Percentiles rank a stretch among this genome's conserved stretches.
Evolutionary conservation across 768 basidiomycete genomes (phyloP).

Genomic region (Hebeloma cylindrosporum): DNA sequence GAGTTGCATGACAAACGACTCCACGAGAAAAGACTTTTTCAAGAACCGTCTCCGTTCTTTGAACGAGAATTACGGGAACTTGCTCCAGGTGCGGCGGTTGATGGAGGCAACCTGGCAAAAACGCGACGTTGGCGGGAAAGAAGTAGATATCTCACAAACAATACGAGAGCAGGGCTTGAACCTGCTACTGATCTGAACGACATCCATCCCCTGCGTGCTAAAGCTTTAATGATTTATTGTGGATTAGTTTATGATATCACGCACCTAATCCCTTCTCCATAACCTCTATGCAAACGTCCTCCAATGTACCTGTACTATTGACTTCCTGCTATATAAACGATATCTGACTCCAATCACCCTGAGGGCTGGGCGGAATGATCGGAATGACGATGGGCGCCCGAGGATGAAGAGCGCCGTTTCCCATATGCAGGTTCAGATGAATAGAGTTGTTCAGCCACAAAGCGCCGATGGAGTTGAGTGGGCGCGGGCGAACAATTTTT

Average conservation of each 20-base stretch:
- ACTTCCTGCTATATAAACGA: not conserved
- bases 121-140: constrained; percentile 52
- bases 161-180: constrained; percentile 50
- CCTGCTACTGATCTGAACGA: constrained; percentile 49
- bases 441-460: constrained; percentile 2
- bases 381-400: constrained; percentile 16
- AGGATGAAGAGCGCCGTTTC: constrained; percentile 12
- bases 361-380: not conserved
- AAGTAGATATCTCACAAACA: constrained; percentile 62
- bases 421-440: not conserved
- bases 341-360: constrained; percentile 1
- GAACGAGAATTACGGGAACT: constrained; percentile 60
- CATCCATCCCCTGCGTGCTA: constrained; percentile 7
- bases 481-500: too few relatives aligned
- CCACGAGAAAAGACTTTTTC: constrained; percentile 54
- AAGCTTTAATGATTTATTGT: constrained; percentile 8
- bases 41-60: constrained; percentile 54
- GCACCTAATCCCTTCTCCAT: constrained; percentile 21
- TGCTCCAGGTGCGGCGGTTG: constrained; percentile 53
- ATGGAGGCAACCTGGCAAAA: constrained; percentile 74
- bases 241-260: constrained; percentile 14
- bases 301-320: too few relatives aligned
- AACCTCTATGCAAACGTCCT: too few relatives aligned
- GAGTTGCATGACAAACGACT: constrained; percentile 72
- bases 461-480: constrained; percentile 9